phyloP scores from a whole-genome alignment of 73 alveolate species.

The Blepharisma japonicum region DNA sequence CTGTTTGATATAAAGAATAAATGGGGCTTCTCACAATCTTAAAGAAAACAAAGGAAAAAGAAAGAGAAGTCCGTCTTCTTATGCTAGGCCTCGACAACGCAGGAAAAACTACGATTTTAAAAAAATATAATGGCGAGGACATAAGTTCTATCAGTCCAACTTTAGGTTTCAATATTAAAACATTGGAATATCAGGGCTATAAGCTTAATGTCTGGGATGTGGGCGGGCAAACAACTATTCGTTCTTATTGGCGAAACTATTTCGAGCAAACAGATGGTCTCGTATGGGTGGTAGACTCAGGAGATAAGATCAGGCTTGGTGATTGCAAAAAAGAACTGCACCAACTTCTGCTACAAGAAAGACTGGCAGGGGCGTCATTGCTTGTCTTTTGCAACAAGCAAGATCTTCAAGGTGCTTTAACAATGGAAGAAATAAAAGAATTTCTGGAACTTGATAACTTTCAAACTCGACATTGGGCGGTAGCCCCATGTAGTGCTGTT shows the following conservation, averaged over 20 bases:
- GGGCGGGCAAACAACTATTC: conserved; percentile 97
- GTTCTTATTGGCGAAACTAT: conserved; percentile 99
- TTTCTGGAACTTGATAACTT: conserved; percentile 73
- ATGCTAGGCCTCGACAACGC: conserved; percentile 94
- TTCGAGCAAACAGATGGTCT: conserved; percentile 98
- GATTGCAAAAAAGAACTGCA: conserved; percentile 88
- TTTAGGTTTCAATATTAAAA: conserved; percentile 95
- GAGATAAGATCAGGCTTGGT: conserved; percentile 93
- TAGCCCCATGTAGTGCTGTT: conserved; percentile 86
- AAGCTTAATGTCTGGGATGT: conserved; percentile 98
- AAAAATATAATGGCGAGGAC: conserved; percentile 95
- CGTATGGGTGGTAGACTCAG: conserved; percentile 97
- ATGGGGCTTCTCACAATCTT: conserved; percentile 92
- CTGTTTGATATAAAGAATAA: not conserved
- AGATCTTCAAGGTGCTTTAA: conserved; percentile 95
- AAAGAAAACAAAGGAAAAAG: conserved; percentile 87
- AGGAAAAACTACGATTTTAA: conserved; percentile 92
- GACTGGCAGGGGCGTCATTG: conserved; percentile 66
- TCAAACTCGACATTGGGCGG: conserved; percentile 85
- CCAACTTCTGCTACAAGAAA: conserved; percentile 59
- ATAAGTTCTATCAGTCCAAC: conserved; percentile 95
- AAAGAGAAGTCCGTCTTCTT: conserved; percentile 87
- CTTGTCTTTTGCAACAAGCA: conserved; percentile 90
- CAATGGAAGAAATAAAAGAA: conserved; percentile 73
- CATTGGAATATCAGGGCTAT: conserved; percentile 88